Evolutionary conservation across 495 filamentous ascomycete genomes (phyloP).

Genomic region (Penicillium odoratum): DNA sequence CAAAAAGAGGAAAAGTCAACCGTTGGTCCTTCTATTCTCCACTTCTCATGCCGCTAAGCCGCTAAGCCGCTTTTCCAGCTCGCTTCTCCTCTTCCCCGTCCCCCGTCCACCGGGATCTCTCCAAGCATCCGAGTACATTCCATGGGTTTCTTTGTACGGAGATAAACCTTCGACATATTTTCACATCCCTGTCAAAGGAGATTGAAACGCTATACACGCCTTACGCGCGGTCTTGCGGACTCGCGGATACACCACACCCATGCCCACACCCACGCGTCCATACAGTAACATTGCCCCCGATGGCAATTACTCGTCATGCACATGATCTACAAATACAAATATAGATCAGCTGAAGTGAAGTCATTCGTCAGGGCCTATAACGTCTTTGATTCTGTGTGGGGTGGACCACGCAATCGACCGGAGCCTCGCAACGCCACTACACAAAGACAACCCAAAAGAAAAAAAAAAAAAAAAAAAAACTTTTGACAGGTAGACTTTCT

Average conservation of each 20-base stretch:
- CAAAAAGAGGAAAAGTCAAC: conserved; percentile 17
- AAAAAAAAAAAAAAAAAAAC: not conserved
- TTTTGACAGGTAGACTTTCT: conserved; percentile 8
- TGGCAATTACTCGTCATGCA: not conserved
- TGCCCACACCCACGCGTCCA: not conserved
- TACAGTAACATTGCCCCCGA: not conserved
- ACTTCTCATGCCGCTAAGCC: conserved; percentile 13
- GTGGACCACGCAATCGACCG: conserved; percentile 16
- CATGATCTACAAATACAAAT: not conserved
- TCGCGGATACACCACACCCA: no score
- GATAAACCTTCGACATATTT: not conserved
- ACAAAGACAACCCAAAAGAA: no score
- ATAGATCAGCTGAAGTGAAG: conserved; percentile 4
- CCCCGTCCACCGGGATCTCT: not conserved
- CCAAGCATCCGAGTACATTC: no score
- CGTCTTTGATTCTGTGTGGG: conserved; percentile 13
- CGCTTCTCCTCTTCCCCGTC: conserved; percentile 3
- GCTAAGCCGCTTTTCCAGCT: conserved; percentile 1
- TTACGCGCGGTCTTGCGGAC: no score
- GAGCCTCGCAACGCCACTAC: not conserved
- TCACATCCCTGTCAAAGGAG: not conserved
- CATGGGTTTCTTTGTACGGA: no score
- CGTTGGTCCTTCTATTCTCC: conserved; percentile 26
- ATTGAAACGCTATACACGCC: no score
- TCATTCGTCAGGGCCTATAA: conserved; percentile 10